phyloP scores from a whole-genome alignment of 202 grass and related monocot genomes.

The Alloteropsis angusta region DNA sequence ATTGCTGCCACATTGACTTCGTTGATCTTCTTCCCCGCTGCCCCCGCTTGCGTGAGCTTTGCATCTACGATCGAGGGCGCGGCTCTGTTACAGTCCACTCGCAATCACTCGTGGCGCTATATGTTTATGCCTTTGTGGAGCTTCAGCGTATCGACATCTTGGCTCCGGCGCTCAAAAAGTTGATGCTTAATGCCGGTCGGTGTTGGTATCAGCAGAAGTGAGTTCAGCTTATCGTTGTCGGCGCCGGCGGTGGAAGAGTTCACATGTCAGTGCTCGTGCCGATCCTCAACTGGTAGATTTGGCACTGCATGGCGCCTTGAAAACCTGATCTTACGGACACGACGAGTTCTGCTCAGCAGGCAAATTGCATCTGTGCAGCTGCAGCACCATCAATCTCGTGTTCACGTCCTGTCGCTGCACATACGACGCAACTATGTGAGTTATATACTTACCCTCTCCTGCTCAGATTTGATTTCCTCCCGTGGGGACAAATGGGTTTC shows the following conservation, averaged over 20 bases:
- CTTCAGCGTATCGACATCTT: neutral
- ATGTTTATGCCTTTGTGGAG: neutral
- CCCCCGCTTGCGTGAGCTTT: neutral
- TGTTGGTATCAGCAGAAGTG: neutral
- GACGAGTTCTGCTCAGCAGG: neutral
- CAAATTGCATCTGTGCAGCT: neutral
- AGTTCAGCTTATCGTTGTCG: neutral
- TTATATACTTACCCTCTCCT: neutral
- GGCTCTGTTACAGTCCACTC: neutral
- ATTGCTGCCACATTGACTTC: neutral
- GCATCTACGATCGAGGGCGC: neutral
- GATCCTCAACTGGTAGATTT: neutral
- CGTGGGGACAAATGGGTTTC: neutral
- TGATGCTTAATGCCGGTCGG: neutral
- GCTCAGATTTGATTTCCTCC: neutral
- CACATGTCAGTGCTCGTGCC: neutral
- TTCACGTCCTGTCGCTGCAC: neutral
- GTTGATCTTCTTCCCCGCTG: neutral
- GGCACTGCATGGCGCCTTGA: neutral
- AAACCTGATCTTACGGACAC: no score
- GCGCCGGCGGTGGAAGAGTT: neutral
- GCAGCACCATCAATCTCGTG: neutral
- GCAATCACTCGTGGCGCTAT: neutral
- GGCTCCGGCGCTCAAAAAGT: neutral
- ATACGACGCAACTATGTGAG: neutral